Percentiles rank a stretch among this genome's conserved stretches.
Conservation (phyloP, 805 yeast species). For the Barnettozyma vustinii region DNA sequence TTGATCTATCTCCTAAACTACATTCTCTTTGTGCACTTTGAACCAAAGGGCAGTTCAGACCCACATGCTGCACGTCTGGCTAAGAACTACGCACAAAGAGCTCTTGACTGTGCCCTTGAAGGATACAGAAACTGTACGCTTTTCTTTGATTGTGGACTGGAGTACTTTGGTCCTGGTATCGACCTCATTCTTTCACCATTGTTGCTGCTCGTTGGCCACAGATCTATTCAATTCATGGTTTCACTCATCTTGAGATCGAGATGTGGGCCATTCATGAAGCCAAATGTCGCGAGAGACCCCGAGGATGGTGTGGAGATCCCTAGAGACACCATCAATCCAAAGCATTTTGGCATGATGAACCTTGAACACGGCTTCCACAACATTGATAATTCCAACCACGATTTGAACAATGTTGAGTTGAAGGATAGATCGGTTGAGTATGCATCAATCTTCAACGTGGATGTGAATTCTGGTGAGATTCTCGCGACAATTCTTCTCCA, state of each 20-base stretch:
- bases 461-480: slow-evolving; percentile 32
- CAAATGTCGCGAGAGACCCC: slow-evolving; percentile 4
- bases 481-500: slow-evolving; percentile 32
- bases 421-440: slow-evolving; percentile 19
- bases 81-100: slow-evolving; percentile 36
- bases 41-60: slow-evolving; percentile 35
- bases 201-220: slow-evolving; percentile 47
- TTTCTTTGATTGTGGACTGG: slow-evolving; percentile 33
- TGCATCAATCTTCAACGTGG: slow-evolving; percentile 28
- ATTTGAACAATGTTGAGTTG: slow-evolving; percentile 17
- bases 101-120: slow-evolving; percentile 38
- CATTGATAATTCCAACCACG: slow-evolving; percentile 22
- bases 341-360: slow-evolving; percentile 12
- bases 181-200: slow-evolving; percentile 46
- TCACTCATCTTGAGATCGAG: slow-evolving; percentile 45
- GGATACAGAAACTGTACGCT: slow-evolving; percentile 37
- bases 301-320: not conserved
- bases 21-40: slow-evolving; percentile 40
- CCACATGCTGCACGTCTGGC: slow-evolving; percentile 30
- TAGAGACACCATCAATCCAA: slow-evolving; percentile 10
- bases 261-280: slow-evolving; percentile 37
- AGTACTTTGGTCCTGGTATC: slow-evolving; percentile 33
- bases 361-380: slow-evolving; percentile 6
- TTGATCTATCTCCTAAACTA: slow-evolving; percentile 46
- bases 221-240: slow-evolving; percentile 54